Evolutionary conservation across 2,329 filamentous ascomycete species (phyloP).

Genomic region (Colletotrichum sp.): DNA sequence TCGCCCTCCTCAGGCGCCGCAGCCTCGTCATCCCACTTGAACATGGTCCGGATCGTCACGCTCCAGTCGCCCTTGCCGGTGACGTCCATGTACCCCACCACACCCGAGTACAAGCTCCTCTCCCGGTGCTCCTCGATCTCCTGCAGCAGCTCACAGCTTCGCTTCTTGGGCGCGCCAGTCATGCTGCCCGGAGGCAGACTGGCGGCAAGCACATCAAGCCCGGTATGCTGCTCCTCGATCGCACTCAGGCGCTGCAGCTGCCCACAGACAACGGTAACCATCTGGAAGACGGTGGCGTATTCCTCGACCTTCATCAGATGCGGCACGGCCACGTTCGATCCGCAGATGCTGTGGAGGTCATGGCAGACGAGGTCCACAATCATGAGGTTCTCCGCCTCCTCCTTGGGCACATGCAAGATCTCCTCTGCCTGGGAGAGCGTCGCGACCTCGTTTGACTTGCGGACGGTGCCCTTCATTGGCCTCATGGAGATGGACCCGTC

Average conservation of each 20-base stretch:
- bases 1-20: constrained; percentile 31
- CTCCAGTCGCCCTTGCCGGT: constrained; percentile 88
- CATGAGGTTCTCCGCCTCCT: constrained; percentile 96
- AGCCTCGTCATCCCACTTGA: constrained; percentile 70
- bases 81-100: constrained; percentile 88
- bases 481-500: constrained; percentile 76
- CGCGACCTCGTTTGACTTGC: constrained; percentile 68
- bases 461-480: constrained; percentile 97
- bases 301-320: constrained; percentile 88
- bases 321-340: constrained; percentile 74
- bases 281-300: constrained; percentile 89
- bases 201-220: constrained; percentile 77
- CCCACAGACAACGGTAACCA: constrained; percentile 87
- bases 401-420: constrained; percentile 82
- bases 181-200: constrained; percentile 91
- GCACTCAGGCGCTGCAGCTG: constrained; percentile 45
- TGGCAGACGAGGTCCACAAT: constrained; percentile 97
- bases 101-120: constrained; percentile 84
- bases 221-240: constrained; percentile 51
- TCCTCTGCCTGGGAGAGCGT: constrained; percentile 75
- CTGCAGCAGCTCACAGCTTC: constrained; percentile 83
- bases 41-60: constrained; percentile 86
- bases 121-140: constrained; percentile 68
- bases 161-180: constrained; percentile 95
- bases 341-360: constrained; percentile 86